Percentiles rank a stretch among this genome's conserved stretches.
Evolutionary conservation across 2,329 filamentous ascomycete species (phyloP).

Genomic region (Diplodia corticola): DNA sequence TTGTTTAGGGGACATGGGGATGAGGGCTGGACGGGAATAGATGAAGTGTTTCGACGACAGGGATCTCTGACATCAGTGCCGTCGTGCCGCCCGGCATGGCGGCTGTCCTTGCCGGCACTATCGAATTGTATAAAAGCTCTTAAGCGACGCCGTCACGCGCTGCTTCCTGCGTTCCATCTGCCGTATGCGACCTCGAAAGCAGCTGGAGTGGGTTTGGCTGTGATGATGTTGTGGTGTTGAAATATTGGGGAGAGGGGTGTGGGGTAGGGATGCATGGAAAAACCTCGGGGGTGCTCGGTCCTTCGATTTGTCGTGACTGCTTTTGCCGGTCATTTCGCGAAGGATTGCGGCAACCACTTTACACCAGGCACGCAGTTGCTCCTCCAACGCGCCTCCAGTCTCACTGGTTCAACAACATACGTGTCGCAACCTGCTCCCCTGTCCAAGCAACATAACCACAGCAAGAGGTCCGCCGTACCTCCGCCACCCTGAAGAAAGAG

Average conservation of each 20-base stretch:
- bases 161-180: not conserved
- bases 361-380: not conserved
- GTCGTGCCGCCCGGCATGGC: slow-evolving; percentile 1
- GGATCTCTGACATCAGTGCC: not conserved
- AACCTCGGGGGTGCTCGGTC: not conserved
- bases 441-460: not conserved
- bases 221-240: not conserved
- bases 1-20: not conserved
- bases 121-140: not conserved
- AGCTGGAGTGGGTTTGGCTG: not conserved
- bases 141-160: not conserved
- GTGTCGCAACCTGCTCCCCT: not conserved
- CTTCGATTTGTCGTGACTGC: not conserved
- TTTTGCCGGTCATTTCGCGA: not conserved
- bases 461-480: not conserved
- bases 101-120: slow-evolving; percentile 4
- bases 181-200: not conserved
- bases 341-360: not conserved
- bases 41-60: slow-evolving; percentile 4
- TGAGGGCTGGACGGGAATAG: not conserved
- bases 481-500: not conserved
- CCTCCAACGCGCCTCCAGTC: not conserved
- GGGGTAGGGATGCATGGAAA: not conserved
- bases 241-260: not conserved
- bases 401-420: not conserved